Conservation (phyloP, 2,329 filamentous ascomycete genomes). For the Pestalotiopsis sp. region DNA sequence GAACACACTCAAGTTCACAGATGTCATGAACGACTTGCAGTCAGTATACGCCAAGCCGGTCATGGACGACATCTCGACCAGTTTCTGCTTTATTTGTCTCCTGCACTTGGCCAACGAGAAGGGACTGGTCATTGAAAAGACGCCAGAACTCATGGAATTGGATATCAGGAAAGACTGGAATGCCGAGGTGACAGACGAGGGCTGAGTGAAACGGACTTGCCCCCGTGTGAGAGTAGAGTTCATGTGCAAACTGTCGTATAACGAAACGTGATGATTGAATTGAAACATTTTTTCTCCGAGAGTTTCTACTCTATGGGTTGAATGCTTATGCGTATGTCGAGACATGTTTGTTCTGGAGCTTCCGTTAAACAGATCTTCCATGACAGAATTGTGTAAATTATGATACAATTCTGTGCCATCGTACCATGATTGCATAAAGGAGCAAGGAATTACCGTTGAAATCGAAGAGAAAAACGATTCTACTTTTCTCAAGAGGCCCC, state of each 20-base stretch:
- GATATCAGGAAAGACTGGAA: constrained; percentile 65
- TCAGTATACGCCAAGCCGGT: constrained; percentile 81
- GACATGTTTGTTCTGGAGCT: too few species aligned
- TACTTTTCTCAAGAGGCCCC: too few species aligned
- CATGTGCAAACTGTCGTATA: neutral
- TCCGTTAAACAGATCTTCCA: too few species aligned
- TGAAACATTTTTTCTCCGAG: too few species aligned
- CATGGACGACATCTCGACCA: constrained; percentile 95
- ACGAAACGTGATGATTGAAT: neutral
- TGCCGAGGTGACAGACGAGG: constrained; percentile 52
- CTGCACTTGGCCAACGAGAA: constrained; percentile 93
- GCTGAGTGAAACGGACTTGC: neutral
- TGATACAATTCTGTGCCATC: too few species aligned
- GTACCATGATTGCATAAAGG: too few species aligned
- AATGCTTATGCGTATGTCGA: too few species aligned
- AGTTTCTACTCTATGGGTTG: too few species aligned
- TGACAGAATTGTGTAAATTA: too few species aligned
- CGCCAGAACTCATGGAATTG: constrained; percentile 59
- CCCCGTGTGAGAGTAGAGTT: neutral
- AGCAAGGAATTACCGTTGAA: too few species aligned
- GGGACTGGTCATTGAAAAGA: constrained; percentile 75
- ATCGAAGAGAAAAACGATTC: too few species aligned
- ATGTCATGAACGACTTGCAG: constrained; percentile 88
- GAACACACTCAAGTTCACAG: constrained; percentile 77
- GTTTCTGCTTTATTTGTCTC: constrained; percentile 88